A percentile compares a stretch with the other conserved stretches of the same genome.
phyloP scores from a whole-genome alignment of 2,329 filamentous ascomycete species.

The Akanthomyces uredinophilus region DNA sequence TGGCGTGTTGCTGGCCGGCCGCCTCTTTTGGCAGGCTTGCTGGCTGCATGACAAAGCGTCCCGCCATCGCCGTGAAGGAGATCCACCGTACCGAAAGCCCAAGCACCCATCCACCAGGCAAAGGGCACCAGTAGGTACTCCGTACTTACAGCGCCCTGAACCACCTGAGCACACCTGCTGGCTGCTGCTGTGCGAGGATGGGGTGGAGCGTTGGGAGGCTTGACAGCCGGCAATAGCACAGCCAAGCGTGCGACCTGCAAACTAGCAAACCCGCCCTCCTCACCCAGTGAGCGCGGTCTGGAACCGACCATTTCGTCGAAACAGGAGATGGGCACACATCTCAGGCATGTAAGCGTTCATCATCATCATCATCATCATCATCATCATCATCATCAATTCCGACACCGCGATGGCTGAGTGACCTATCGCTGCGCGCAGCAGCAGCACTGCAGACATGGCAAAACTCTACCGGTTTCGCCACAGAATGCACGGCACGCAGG shows the following conservation, averaged over 20 bases:
- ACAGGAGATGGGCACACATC: background rate
- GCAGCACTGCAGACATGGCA: background rate
- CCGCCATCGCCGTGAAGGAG: background rate
- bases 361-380: background rate
- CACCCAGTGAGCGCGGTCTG: background rate
- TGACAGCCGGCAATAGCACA: background rate
- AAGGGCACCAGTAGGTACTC: no score
- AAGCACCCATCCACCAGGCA: no score
- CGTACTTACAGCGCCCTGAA: no score
- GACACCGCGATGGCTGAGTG: background rate
- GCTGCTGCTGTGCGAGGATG: no score
- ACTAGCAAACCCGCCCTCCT: background rate
- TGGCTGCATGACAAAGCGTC: background rate
- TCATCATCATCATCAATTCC: background rate
- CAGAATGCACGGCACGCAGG: background rate
- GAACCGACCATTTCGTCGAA: background rate
- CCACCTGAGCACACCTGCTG: no score
- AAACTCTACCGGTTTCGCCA: background rate
- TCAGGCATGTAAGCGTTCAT: background rate
- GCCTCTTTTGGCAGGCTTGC: background rate
- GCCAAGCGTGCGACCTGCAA: background rate
- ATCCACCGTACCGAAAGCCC: no score
- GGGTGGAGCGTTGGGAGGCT: no score
- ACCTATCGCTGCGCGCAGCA: background rate
- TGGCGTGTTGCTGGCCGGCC: background rate